Conservation (phyloP, 768 basidiomycete genomes). For the Mycena galericulata region DNA sequence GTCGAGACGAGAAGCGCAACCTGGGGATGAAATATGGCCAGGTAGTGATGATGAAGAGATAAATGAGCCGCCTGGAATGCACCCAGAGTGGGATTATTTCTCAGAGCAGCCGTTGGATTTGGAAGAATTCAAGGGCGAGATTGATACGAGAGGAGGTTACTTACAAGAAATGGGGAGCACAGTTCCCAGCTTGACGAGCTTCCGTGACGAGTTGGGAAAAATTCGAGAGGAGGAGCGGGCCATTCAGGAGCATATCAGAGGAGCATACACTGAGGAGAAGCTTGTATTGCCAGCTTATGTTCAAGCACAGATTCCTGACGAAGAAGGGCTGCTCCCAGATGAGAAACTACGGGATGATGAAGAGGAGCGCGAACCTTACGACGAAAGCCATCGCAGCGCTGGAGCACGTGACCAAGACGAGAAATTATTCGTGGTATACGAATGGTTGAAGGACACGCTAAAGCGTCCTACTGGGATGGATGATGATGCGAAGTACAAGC, state of each 20-base stretch:
- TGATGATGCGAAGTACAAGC: not conserved
- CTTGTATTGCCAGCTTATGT: constrained; percentile 13
- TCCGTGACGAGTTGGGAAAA: not conserved
- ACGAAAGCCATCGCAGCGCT: constrained; percentile 12
- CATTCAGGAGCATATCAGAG: not conserved
- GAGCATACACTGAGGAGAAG: not conserved
- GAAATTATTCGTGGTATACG: not conserved
- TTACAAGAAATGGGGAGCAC: not conserved
- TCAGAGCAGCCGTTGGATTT: constrained; percentile 24
- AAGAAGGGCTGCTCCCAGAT: constrained; percentile 8
- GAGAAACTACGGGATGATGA: not conserved
- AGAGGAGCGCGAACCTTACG: constrained; percentile 4
- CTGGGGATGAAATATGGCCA: constrained; percentile 33
- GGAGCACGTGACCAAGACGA: constrained; percentile 11
- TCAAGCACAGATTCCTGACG: not conserved
- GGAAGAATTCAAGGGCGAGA: constrained; percentile 23
- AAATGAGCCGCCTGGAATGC: constrained; percentile 7
- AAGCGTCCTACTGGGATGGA: not conserved
- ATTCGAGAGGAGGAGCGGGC: not conserved
- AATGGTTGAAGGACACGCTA: constrained; percentile 16
- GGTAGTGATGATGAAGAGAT: not conserved
- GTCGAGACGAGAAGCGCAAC: constrained; percentile 37
- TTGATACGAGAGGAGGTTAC: constrained; percentile 20
- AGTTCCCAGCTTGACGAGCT: not conserved
- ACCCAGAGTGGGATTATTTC: constrained; percentile 25